A percentile compares a stretch with the other conserved stretches of the same genome.
Evolutionary conservation across 1,284 basidiomycete species (phyloP).

Genomic region (Microbotryomycetes sp.): DNA sequence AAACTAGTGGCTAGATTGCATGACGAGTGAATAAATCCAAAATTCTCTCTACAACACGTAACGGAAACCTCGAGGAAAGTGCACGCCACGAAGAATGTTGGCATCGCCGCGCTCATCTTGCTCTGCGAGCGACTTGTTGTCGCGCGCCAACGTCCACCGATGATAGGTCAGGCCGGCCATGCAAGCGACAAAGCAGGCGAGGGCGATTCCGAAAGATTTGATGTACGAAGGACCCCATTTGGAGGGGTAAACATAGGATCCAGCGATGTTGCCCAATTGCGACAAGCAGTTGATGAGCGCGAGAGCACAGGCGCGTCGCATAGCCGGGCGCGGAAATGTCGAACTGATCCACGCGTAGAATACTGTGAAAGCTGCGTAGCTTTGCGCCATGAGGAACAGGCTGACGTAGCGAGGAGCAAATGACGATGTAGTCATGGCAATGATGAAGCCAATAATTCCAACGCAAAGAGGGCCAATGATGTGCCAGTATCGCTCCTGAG

Average conservation of each 20-base stretch:
- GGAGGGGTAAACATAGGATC: slow-evolving; percentile 17
- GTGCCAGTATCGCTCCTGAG: slow-evolving; percentile 47
- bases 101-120: slow-evolving; percentile 14
- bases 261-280: slow-evolving; percentile 59
- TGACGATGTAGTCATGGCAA: slow-evolving; percentile 43
- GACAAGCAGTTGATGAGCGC: slow-evolving; percentile 48
- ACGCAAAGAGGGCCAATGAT: slow-evolving; percentile 36
- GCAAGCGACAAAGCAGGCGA: slow-evolving; percentile 21
- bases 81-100: background rate
- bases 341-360: slow-evolving; percentile 39
- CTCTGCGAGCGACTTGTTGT: slow-evolving; percentile 22
- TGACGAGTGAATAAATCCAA: too few species aligned
- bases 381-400: slow-evolving; percentile 61
- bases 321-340: slow-evolving; percentile 40
- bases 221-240: slow-evolving; percentile 22
- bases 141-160: slow-evolving; percentile 21
- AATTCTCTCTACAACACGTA: slow-evolving; percentile 22
- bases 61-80: slow-evolving; percentile 25
- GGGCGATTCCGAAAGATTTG: slow-evolving; percentile 11
- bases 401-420: slow-evolving; percentile 40
- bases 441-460: slow-evolving; percentile 49
- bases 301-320: slow-evolving; percentile 43
- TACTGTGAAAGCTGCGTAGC: slow-evolving; percentile 41
- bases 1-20: too few species aligned
- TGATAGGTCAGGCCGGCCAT: slow-evolving; percentile 22